Conservation (phyloP, 331 rosid genomes). For the Quercus lobata region DNA sequence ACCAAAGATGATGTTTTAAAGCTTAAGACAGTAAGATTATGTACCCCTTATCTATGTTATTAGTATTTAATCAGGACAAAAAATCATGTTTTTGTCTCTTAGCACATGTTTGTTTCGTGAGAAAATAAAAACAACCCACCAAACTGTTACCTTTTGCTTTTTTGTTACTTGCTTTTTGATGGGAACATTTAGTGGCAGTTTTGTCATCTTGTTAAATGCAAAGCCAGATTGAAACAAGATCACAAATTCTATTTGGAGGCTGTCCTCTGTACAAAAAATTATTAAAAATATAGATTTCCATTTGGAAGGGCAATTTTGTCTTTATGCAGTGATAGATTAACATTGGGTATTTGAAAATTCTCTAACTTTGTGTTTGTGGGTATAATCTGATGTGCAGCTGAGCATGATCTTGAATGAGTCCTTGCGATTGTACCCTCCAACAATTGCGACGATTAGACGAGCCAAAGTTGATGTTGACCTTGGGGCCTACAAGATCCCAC, state of each 20-base stretch:
- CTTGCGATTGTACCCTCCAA: constrained; percentile 75
- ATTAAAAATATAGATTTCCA: no score
- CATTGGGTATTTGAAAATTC: not conserved
- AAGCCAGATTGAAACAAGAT: no score
- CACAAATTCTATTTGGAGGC: not conserved
- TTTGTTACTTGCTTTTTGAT: constrained; percentile 15
- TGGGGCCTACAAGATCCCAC: constrained; percentile 64
- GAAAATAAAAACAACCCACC: constrained; percentile 4
- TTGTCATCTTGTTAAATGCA: constrained; percentile 3
- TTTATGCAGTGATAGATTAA: not conserved
- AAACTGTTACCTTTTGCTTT: constrained; percentile 45
- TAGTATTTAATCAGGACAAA: constrained; percentile 10
- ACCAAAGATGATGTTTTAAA: constrained; percentile 65
- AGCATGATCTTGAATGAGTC: constrained; percentile 82
- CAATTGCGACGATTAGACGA: constrained; percentile 73
- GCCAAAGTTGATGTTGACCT: constrained; percentile 67
- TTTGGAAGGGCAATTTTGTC: constrained; percentile 7
- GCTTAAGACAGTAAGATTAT: constrained; percentile 77
- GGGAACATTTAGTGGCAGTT: constrained; percentile 31
- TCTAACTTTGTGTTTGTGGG: not conserved
- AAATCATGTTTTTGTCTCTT: constrained; percentile 42
- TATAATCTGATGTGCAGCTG: constrained; percentile 49
- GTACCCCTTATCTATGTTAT: not conserved
- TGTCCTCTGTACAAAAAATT: no score
- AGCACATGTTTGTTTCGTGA: constrained; percentile 32